A percentile compares a stretch with the other conserved stretches of the same genome.
These are phyloP conservation scores for Debaryomyces psychrophilus DNA, from an alignment of 1,139 yeast species.

Conservation along the genomic window DNA sequence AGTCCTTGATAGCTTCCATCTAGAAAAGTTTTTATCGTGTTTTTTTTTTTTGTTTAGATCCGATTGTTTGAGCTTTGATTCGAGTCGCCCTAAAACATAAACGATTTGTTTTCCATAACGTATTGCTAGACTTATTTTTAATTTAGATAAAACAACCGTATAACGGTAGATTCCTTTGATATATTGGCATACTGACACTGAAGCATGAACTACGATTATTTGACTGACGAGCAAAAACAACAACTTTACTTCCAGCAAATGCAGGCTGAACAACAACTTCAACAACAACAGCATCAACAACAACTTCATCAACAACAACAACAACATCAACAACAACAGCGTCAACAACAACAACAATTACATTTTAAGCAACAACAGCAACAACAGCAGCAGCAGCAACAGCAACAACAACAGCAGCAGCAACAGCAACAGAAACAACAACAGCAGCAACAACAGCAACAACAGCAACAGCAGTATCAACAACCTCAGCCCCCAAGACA, in stretches of 20 bases:
- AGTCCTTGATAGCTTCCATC: background rate
- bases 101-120: background rate
- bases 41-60: background rate
- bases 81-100: conserved; percentile 7
- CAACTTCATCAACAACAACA: conserved; percentile 14
- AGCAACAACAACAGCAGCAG: conserved; percentile 9
- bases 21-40: background rate
- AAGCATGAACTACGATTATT: conserved; percentile 35
- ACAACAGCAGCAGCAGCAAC: conserved; percentile 13
- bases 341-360: conserved; percentile 16
- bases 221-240: conserved; percentile 39
- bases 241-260: conserved; percentile 31
- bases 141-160: background rate
- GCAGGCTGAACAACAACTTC: conserved; percentile 20
- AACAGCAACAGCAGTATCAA: conserved; percentile 6
- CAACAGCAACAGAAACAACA: conserved; percentile 7
- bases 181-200: background rate
- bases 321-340: conserved; percentile 18
- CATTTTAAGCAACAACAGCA: conserved; percentile 15
- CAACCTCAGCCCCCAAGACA: conserved; percentile 10
- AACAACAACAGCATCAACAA: conserved; percentile 18
- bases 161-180: background rate
- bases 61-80: conserved; percentile 5
- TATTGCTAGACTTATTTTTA: background rate
- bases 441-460: conserved; percentile 10